Evolutionary conservation across 2,329 filamentous ascomycete genomes (phyloP).

Genomic region (Venturia aucupariae): DNA sequence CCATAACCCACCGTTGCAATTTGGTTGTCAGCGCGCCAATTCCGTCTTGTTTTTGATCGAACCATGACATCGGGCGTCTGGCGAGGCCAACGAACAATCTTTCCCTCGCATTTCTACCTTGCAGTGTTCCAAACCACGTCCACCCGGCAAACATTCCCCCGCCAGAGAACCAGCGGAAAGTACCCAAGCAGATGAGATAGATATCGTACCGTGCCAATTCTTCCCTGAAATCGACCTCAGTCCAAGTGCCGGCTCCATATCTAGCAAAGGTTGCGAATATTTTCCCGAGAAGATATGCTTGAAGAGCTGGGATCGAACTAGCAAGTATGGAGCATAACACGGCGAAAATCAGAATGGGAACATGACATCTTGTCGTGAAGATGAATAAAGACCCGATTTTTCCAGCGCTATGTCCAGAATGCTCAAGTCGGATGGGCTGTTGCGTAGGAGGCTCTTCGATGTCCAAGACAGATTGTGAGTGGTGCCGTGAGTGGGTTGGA

Average conservation of each 20-base stretch:
- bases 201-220: slow-evolving; percentile 19
- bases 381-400: slow-evolving; percentile 55
- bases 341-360: slow-evolving; percentile 45
- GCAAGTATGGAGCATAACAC: slow-evolving; percentile 47
- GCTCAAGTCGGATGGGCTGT: background rate
- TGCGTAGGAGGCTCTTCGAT: background rate
- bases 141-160: slow-evolving; percentile 60
- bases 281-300: slow-evolving; percentile 63
- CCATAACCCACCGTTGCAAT: slow-evolving; percentile 57
- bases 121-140: slow-evolving; percentile 71
- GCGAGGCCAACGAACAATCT: slow-evolving; percentile 60
- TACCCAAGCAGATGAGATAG: slow-evolving; percentile 54
- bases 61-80: slow-evolving; percentile 72
- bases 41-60: slow-evolving; percentile 63
- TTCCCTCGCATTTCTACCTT: slow-evolving; percentile 57
- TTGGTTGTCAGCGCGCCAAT: slow-evolving; percentile 61
- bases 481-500: background rate
- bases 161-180: slow-evolving; percentile 57
- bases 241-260: slow-evolving; percentile 50
- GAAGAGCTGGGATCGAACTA: slow-evolving; percentile 54
- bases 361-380: slow-evolving; percentile 59
- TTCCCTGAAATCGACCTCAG: slow-evolving; percentile 42
- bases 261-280: slow-evolving; percentile 64
- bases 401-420: background rate
- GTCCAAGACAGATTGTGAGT: background rate